Base-by-base conservation (phyloP, 2,329 filamentous ascomycete genomes). In the Clonostachys rosea region DNA sequence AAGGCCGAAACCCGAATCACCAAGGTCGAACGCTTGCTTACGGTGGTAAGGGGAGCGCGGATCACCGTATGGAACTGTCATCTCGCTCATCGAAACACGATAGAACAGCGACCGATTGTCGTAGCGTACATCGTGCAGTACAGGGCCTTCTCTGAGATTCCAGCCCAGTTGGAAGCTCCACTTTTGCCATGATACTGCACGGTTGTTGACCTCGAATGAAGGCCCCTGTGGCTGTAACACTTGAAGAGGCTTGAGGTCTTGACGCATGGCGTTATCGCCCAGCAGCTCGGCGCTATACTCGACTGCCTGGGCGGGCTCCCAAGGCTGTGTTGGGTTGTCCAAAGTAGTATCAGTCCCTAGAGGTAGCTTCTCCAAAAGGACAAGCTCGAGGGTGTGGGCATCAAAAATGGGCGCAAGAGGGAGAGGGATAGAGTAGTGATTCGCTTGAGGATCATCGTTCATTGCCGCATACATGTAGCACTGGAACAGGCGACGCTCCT, bases 21-120 rank as follows among this genome's bases (percentile, higher is more conserved):
- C 86, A 50, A 89, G 79, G 54, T 89, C 84, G 54, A 89, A 88
- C 1, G 84, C 84, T 45, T 83, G 80, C 59, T 89, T 89, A 37
- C 83, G 75, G 45, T 84, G 81, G 58, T 79, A 87, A 0, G 84
- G 84, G 1, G 73, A 67, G 3, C 84, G 76, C 2, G 80, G 80
- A 54, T 87, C 84, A 4, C 71, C 82, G 52, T 88, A 89, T 0
- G 53, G 53, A 5, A 55, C 51, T 1, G 46, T 52, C 86, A 89
- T 89, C 57, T 89, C 86, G 46, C 78, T 79, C 35, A 89, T 69
- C 34, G 77, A 79, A 17, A 89, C 61, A 3, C 86, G 74, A 62
- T 88, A 84, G 55, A 87, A 72, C 14, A 89, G 66, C 45, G 74
- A 80, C 24, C 83, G 73, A 10, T 77, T 79, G 52, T 86, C 83